phyloP scores from a whole-genome alignment of 495 filamentous ascomycete genomes.

The Hypoxylon crocopeplum region DNA sequence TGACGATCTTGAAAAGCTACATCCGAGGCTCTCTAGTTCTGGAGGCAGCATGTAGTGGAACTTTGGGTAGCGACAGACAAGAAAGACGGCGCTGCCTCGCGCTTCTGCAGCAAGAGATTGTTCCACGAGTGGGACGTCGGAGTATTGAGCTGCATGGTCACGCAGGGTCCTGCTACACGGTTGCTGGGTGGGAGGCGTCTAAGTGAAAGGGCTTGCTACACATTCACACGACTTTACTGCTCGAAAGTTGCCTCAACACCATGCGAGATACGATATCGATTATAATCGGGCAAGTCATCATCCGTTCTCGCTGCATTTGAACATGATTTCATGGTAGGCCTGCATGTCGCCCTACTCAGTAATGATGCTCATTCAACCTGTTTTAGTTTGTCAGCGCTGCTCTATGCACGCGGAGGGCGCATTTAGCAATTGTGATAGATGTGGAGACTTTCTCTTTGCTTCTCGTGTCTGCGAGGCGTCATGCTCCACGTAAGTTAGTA shows the following conservation, averaged over 20 bases:
- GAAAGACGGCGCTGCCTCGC: conserved; percentile 10
- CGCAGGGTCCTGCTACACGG: conserved; percentile 25
- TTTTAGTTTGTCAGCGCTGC: conserved; percentile 1
- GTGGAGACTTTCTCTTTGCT: not conserved
- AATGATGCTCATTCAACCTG: conserved; percentile 21
- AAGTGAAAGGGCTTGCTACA: no score
- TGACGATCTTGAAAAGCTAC: conserved; percentile 16
- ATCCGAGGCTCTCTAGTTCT: conserved; percentile 25
- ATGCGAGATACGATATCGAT: conserved; percentile 7
- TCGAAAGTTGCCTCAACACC: conserved; percentile 2
- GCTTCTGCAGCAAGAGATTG: conserved; percentile 15
- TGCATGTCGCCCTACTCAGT: conserved; percentile 27
- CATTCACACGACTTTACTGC: conserved; percentile 2
- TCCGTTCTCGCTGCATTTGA: conserved; percentile 4
- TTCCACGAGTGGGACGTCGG: conserved; percentile 29
- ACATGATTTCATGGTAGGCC: conserved; percentile 19
- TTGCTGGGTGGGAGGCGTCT: conserved; percentile 6
- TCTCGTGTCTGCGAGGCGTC: conserved; percentile 3
- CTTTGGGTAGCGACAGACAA: conserved; percentile 40
- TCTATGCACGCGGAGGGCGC: conserved; percentile 20
- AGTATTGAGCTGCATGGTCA: conserved; percentile 34
- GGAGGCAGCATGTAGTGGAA: conserved; percentile 28
- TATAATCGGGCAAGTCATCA: conserved; percentile 9
- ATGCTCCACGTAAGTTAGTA: conserved; percentile 5
- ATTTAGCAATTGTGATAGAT: conserved; percentile 10